Base-by-base conservation (phyloP, 768 basidiomycete genomes). In the Xerocomellus intermedius region DNA sequence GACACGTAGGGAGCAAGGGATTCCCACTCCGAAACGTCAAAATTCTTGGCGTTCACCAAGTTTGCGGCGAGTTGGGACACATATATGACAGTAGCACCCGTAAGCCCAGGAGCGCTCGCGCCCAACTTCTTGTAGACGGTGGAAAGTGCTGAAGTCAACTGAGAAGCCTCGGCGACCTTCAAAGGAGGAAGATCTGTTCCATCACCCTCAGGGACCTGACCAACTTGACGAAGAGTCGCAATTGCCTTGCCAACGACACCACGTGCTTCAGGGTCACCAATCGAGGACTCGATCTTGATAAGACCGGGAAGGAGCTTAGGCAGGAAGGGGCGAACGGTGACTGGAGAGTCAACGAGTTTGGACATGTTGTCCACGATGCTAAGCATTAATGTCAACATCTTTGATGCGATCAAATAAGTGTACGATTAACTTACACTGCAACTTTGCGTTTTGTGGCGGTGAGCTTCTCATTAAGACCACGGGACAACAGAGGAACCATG, bases 211-310 rank as follows among this genome's bases (percentile, higher is more conserved):
- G 94, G 92, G 61, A 98, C 86, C 71, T 98, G 83, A 63, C 92
- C 95, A 61, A 97, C 89, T 74, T 94, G 87, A 68, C 96, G 94
- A 68, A 99, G 90, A 63, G 97, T 99, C 39, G 83, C 83, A 72
- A 99, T 97, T 55, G 97, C 96, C 69, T 86, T 87, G 73, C 82
- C 85, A 64, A 95, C 85, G 62, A 98, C 89, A 55, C 86, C 81
- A 75, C 97, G 97, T 43, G 97, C 97, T 74, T 99, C 97, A 52
- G 97, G 97, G 75, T 99, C 97, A 77, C 92, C 95, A 56, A 98
- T 93, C 67, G 89, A 83, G 57, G 83, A 82, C 81, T 96, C 91
- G 61, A 96, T 87, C 85, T 98, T 98, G 80, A 98, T 83, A 53
- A 98, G 82, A 63, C 91, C 94, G 24, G 95, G 95, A 64, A 98